Conservation (phyloP, 1,284 basidiomycete species). For the Athelia sp. region DNA sequence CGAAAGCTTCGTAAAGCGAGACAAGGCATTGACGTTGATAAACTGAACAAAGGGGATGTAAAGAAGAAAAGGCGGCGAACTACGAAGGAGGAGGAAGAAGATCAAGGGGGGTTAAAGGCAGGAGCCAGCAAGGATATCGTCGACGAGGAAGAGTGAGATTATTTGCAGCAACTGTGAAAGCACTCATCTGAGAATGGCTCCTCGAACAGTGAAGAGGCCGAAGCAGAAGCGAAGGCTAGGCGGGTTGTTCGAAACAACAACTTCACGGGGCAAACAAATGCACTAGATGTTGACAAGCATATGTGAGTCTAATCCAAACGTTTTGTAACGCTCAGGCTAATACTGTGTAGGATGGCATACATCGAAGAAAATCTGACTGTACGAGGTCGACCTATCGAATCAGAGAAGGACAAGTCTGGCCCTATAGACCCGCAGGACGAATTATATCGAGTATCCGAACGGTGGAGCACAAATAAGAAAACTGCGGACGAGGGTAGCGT, state of each 20-base stretch:
- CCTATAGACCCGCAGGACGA: constrained; percentile 75
- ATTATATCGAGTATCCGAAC: constrained; percentile 76
- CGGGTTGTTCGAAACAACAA: constrained; percentile 82
- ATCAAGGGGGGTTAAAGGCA: constrained; percentile 52
- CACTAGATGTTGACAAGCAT: constrained; percentile 95
- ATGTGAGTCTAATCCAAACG: constrained; percentile 56
- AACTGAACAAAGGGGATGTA: constrained; percentile 79
- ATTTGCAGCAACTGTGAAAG: constrained; percentile 2
- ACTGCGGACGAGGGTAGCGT: constrained; percentile 84
- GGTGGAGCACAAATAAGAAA: constrained; percentile 57
- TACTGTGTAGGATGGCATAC: constrained; percentile 82
- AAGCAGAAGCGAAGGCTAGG: constrained; percentile 65
- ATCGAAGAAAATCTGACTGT: constrained; percentile 91
- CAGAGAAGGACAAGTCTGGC: constrained; percentile 35
- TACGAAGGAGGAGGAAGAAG: constrained; percentile 43
- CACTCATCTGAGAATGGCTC: neutral
- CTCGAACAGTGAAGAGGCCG: constrained; percentile 48
- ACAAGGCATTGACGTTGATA: constrained; percentile 83
- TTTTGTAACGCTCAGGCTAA: neutral
- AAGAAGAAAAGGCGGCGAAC: constrained; percentile 65
- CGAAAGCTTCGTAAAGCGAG: constrained; percentile 72
- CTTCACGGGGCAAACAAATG: constrained; percentile 96
- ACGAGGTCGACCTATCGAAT: constrained; percentile 55
- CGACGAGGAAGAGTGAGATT: constrained; percentile 56
- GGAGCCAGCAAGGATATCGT: constrained; percentile 33